phyloP scores from a whole-genome alignment of 257 asterid species.

The Apocynum venetum region DNA sequence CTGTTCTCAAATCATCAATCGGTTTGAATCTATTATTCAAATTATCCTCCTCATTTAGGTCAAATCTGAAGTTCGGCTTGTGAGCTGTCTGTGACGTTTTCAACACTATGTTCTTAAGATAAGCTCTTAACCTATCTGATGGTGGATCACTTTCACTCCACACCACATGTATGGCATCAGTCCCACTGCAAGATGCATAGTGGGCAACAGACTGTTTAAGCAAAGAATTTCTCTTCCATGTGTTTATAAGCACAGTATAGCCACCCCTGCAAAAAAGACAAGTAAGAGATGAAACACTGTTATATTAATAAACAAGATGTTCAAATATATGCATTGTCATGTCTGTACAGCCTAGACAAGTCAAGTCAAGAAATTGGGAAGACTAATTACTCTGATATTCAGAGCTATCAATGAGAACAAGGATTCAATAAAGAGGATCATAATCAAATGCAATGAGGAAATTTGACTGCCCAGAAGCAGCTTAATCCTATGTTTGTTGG shows the following conservation, averaged over 20 bases:
- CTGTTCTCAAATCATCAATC: conserved; percentile 48
- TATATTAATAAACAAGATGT: background rate
- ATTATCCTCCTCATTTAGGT: conserved; percentile 50
- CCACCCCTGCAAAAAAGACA: conserved; percentile 43
- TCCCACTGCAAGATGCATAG: conserved; percentile 58
- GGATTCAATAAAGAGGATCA: background rate
- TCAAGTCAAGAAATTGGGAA: background rate
- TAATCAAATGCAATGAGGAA: background rate
- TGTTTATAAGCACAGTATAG: conserved; percentile 57
- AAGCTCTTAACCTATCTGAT: conserved; percentile 33
- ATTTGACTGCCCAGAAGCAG: background rate
- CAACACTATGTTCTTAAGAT: conserved; percentile 36
- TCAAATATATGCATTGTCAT: background rate
- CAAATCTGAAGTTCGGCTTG: conserved; percentile 51
- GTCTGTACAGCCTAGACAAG: background rate
- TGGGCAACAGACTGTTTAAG: conserved; percentile 68
- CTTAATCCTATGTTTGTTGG: background rate
- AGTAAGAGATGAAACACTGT: background rate
- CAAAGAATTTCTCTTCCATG: conserved; percentile 55
- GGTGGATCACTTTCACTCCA: conserved; percentile 60
- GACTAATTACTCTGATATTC: background rate
- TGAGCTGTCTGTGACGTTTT: conserved; percentile 41
- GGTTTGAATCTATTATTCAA: conserved; percentile 61
- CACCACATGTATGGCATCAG: conserved; percentile 53
- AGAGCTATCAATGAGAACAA: background rate